These are phyloP conservation scores for Syzygium aromaticum DNA, from an alignment of 345 rosid species.

Conservation along the genomic window DNA sequence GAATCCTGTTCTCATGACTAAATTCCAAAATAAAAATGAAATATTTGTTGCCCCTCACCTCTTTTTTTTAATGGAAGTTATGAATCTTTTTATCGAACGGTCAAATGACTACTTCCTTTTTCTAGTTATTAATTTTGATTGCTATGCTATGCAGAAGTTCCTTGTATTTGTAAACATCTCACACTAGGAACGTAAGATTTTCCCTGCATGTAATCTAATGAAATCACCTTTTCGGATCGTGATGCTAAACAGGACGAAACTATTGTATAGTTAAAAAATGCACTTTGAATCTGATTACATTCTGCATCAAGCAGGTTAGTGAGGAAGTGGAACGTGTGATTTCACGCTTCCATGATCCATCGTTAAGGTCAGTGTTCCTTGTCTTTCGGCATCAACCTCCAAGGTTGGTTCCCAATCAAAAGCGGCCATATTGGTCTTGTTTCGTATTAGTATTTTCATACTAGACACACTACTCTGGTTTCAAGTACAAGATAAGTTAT, in stretches of 20 bases:
- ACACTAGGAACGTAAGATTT: not conserved
- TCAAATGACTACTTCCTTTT: not conserved
- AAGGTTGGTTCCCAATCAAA: not conserved
- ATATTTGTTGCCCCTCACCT: not conserved
- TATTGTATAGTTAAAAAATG: not conserved
- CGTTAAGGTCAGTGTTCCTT: not conserved
- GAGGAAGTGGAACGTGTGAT: slow-evolving; percentile 8
- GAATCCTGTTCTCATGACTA: not conserved
- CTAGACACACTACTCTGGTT: not conserved
- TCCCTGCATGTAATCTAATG: not conserved
- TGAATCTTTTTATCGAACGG: too few relatives aligned
- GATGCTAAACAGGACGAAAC: not conserved
- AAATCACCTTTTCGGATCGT: not conserved
- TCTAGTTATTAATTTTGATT: not conserved
- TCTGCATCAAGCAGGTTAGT: slow-evolving; percentile 1
- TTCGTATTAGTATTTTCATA: not conserved
- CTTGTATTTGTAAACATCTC: not conserved
- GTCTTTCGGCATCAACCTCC: not conserved
- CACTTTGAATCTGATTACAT: not conserved
- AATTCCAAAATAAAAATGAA: not conserved
- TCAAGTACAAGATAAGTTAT: not conserved
- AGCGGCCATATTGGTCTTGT: not conserved
- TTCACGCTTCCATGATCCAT: not conserved
- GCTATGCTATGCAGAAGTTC: not conserved
- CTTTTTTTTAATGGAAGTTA: not conserved